Evolutionary conservation across 2,329 filamentous ascomycete species (phyloP), one percentile per base, ranked within the genome.

Genomic region (Aspergillus sergii): DNA sequence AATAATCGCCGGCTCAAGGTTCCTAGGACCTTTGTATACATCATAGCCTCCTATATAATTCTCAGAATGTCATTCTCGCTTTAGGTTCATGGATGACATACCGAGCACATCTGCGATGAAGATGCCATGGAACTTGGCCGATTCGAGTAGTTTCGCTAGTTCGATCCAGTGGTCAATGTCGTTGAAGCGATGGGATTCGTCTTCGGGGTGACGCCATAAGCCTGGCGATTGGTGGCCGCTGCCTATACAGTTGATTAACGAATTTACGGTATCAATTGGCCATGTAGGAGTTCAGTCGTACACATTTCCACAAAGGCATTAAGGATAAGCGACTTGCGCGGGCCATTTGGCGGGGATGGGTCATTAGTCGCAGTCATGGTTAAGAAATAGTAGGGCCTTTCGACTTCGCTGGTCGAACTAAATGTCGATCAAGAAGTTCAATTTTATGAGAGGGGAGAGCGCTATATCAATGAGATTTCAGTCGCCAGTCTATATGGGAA

Each of bases 61-160:
- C 1, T 34, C 5, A 36, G 4, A 12, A 2, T n/a, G 7, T 30
- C 8, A 45, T 32, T 16, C 26, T 1, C 14, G 14, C 7, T 39
- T 3, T 4, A 12, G 2, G n/a, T 36, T 23, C 1, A 8, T 11
- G 1, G 19, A 0, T 0, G 1, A 39, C 39, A 5, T 73, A 80
- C 82, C 84, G 1, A 91, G 80, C 0, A 89, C 87, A 71, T 90
- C 88, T 0, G 88, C 88, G 58, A 90, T 88, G 74, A 90, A 90
- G 41, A 90, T 87, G 12, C 86, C 87, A 59, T 89, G 86, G 66
- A 90, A 89, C 59, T 88, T 87, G 34, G 85, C 87, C 0, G 81
- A 78, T 66, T 90, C 88, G 0, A 89, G 81, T 0, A 86, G 76
- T 64, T 88, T 81, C 0, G 87, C 88, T 0, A 90, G 75, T 57